Evolutionary conservation across 176 grass and related monocot genomes (phyloP).

Genomic region (Cocos nucifera): DNA sequence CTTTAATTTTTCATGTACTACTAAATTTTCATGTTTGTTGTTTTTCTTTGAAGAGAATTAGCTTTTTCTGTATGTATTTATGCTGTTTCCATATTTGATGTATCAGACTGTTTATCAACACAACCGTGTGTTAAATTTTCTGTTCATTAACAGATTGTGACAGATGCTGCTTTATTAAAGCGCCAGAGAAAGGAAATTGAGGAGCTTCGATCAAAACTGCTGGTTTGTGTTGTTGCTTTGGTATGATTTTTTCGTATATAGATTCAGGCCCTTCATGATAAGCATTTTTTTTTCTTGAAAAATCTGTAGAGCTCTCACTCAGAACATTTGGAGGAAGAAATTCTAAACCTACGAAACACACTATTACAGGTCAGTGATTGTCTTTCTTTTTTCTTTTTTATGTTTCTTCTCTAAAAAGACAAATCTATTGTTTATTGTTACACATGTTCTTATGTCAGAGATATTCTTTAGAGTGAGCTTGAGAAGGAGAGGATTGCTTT

Average conservation of each 20-base stretch:
- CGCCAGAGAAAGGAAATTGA: constrained; percentile 93
- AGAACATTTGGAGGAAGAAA: constrained; percentile 90
- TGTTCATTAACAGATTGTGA: constrained; percentile 58
- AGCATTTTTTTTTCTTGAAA: background rate
- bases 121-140: no score
- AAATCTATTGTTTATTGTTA: no score
- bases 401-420: no score
- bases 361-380: constrained; percentile 53
- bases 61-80: no score
- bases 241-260: constrained; percentile 7
- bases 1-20: background rate
- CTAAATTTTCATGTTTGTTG: background rate
- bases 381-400: no score
- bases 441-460: background rate
- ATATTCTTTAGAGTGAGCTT: constrained; percentile 66
- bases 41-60: background rate
- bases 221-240: constrained; percentile 23
- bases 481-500: constrained; percentile 93
- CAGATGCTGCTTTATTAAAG: constrained; percentile 90
- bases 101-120: no score
- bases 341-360: constrained; percentile 80
- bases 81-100: no score
- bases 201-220: constrained; percentile 73
- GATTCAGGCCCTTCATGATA: background rate
- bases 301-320: constrained; percentile 64